These are phyloP conservation scores for Pseudogymnoascus sp. DNA, from an alignment of 2,329 filamentous ascomycete species.

Conservation along the genomic window DNA sequence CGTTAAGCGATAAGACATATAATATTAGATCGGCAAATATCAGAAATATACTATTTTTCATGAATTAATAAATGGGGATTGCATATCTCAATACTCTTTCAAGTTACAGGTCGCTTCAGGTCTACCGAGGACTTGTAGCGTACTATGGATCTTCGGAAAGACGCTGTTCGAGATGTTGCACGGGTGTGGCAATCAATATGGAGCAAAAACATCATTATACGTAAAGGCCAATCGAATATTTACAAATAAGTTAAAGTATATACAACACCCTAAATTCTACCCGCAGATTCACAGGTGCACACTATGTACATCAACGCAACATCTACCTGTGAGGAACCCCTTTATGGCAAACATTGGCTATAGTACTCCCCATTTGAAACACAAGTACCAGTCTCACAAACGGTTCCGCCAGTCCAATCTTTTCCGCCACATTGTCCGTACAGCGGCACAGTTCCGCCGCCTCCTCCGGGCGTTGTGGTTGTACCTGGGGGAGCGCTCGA, in stretches of 20 bases:
- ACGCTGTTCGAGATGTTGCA: neutral
- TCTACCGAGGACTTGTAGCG: neutral
- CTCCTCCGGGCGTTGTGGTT: neutral
- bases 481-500: neutral
- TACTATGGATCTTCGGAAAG: conserved; percentile 6
- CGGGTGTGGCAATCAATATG: neutral
- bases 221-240: neutral
- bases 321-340: neutral
- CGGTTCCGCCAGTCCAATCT: neutral
- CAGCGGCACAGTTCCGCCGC: neutral
- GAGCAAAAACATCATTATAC: neutral
- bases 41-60: neutral
- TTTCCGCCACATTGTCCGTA: conserved; percentile 1
- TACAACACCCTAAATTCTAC: neutral
- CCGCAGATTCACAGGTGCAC: neutral
- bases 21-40: neutral
- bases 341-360: neutral
- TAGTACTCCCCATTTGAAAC: neutral
- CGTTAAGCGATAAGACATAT: neutral
- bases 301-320: neutral
- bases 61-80: neutral
- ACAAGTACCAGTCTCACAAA: neutral
- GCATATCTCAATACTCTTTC: neutral
- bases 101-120: neutral
- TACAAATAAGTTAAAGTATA: neutral